These are phyloP conservation scores for Ogataea trehaloabstinens DNA, from an alignment of 805 yeast species.

Conservation along the genomic window DNA sequence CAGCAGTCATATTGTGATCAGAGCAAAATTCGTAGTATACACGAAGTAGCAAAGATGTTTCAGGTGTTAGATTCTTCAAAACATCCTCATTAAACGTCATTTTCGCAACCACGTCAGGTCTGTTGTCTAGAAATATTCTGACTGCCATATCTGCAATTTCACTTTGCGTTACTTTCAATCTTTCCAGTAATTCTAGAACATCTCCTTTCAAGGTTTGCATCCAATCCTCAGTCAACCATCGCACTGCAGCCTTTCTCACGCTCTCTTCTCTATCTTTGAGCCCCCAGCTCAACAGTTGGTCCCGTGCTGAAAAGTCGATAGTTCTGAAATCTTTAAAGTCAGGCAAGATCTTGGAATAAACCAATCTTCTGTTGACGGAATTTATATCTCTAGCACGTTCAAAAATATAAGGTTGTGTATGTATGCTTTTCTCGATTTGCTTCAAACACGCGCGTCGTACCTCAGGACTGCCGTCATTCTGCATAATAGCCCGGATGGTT, in stretches of 20 bases:
- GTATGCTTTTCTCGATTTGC: constrained; percentile 56
- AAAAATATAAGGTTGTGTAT: constrained; percentile 56
- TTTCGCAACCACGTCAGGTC: constrained; percentile 60
- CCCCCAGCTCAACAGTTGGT: constrained; percentile 77
- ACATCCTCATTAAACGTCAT: constrained; percentile 61
- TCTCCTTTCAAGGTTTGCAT: constrained; percentile 64
- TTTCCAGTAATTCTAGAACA: constrained; percentile 65
- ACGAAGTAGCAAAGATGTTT: constrained; percentile 69
- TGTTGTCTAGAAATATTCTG: constrained; percentile 54
- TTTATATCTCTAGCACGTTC: constrained; percentile 84
- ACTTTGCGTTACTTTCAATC: constrained; percentile 67
- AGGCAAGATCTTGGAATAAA: constrained; percentile 66
- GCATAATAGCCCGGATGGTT: constrained; percentile 50
- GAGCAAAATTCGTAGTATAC: constrained; percentile 64
- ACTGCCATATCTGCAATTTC: constrained; percentile 68
- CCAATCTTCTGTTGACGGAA: constrained; percentile 64
- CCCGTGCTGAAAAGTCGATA: constrained; percentile 56
- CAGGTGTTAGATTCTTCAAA: constrained; percentile 72
- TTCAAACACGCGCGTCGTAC: constrained; percentile 82
- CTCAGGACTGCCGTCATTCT: constrained; percentile 81
- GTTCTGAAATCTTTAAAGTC: constrained; percentile 59
- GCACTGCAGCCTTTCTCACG: constrained; percentile 70
- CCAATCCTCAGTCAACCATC: constrained; percentile 74
- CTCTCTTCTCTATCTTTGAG: constrained; percentile 77
- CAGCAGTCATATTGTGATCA: constrained; percentile 47